Conservation (phyloP, 2,329 filamentous ascomycete genomes). For the Cryphonectria parasitica region DNA sequence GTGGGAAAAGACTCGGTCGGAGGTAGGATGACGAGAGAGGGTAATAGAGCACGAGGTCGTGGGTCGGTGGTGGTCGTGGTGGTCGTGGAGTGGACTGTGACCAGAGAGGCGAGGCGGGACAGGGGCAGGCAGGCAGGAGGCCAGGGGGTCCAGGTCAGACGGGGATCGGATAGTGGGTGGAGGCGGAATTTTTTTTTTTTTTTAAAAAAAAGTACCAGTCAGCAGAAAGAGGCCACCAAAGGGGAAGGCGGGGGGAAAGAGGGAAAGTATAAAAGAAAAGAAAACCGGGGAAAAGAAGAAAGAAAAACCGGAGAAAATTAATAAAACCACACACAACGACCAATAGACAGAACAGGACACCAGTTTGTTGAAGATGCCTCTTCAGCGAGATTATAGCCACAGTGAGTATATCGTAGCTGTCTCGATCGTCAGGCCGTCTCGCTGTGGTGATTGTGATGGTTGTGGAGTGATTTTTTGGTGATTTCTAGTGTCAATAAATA, state of each 20-base stretch:
- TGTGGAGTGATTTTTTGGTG: background rate
- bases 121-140: background rate
- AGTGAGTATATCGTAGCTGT: background rate
- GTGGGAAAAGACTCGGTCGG: background rate
- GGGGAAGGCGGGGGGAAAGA: background rate
- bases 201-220: constrained; percentile 12
- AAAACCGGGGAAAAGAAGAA: no score
- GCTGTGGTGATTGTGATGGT: background rate
- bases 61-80: constrained; percentile 3
- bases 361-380: constrained; percentile 4
- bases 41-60: constrained; percentile 11
- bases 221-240: background rate
- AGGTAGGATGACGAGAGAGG: constrained; percentile 4
- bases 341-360: constrained; percentile 1
- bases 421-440: background rate
- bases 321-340: background rate
- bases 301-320: background rate
- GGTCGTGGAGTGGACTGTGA: constrained; percentile 11
- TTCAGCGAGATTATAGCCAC: background rate
- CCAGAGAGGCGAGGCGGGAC: constrained; percentile 16
- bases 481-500: background rate
- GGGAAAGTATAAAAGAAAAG: background rate
- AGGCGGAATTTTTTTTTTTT: no score
- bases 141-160: constrained; percentile 9
- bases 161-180: constrained; percentile 9